Evolutionary conservation across 2,329 filamentous ascomycete species (phyloP).

Genomic region (Cladophialophora psammophila): DNA sequence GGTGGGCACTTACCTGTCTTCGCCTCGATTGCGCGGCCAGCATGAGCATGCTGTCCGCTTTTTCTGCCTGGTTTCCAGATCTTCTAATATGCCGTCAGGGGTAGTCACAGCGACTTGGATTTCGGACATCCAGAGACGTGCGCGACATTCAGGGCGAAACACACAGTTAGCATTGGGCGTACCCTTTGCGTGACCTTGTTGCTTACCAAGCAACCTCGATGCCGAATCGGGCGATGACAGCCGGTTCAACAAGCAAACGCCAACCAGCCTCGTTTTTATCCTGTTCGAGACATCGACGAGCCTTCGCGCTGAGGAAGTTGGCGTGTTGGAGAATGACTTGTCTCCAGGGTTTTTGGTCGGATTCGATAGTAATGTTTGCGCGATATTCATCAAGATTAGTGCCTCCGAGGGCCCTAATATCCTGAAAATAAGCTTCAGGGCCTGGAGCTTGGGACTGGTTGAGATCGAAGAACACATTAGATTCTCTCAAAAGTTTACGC

Average conservation of each 20-base stretch:
- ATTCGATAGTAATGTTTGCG: background rate
- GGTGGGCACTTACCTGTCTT: background rate
- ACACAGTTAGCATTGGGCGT: background rate
- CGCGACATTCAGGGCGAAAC: background rate
- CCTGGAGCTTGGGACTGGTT: background rate
- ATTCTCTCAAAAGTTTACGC: background rate
- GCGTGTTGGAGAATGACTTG: background rate
- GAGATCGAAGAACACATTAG: slow-evolving; percentile 1
- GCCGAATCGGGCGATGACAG: background rate
- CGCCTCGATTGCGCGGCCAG: background rate
- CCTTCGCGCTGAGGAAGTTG: background rate
- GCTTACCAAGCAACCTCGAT: slow-evolving; percentile 8
- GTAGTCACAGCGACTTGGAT: slow-evolving; percentile 1
- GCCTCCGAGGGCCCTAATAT: background rate
- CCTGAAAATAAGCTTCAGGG: background rate
- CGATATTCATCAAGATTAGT: background rate
- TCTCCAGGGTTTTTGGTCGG: background rate
- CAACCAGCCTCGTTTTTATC: background rate
- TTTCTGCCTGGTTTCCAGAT: background rate
- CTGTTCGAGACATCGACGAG: background rate
- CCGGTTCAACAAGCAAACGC: background rate
- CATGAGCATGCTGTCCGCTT: background rate
- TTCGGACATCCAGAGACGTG: slow-evolving; percentile 3
- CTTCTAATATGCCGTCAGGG: background rate
- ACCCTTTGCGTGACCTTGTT: background rate